Base-by-base conservation (phyloP, 176 grass and related monocot species). In the Urochloa ruziziensis region DNA sequence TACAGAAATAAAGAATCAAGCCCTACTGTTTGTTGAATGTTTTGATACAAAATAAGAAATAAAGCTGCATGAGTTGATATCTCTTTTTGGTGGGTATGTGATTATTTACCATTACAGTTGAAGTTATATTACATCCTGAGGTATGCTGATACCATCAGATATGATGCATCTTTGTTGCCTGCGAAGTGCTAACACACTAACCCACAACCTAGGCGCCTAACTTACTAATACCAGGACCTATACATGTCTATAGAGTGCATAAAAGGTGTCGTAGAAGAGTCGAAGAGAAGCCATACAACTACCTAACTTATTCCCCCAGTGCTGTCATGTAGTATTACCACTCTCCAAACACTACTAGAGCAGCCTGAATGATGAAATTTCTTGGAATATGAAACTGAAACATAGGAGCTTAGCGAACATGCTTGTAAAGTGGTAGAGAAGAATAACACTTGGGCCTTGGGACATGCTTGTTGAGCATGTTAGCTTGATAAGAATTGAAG, bases 21-120 rank as follows among this genome's bases (percentile, higher is more conserved):
- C 7, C 44, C 49, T 42, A 86, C 9, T 24, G 8, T 73, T 79
- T 87, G 68, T 68, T 80, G 74, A 34, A 75, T 83, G 79, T 61
- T 53, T 34, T 27, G 4, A 49, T 61, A 40, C 10, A 61, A 44
- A 77, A 91, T 80, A 75, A 87, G 21, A 69, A 80, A 79, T 73
- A 79, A 70, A 39, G 6, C 49, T n/a, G 27, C 74, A 73, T 62
- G 33, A 46, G 35, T 72, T 69, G 15, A 28, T 53, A 63, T n/a
- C 29, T 46, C 21, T 76, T 30, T 59, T 35, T 44, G 34, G 13
- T 6, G 12, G 28, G 23, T 13, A 66, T 15, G 18, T 57, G 28
- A 34, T 27, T 36, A 16, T 58, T 57, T 76, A 64, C 6, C 44
- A 28, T 25, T 21, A 42, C 23, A 30, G 72, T 65, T 10, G 43